Evolutionary conservation across 2,329 filamentous ascomycete genomes (phyloP), one percentile per base, ranked within the genome.

Genomic region (Alternaria consortialis): DNA sequence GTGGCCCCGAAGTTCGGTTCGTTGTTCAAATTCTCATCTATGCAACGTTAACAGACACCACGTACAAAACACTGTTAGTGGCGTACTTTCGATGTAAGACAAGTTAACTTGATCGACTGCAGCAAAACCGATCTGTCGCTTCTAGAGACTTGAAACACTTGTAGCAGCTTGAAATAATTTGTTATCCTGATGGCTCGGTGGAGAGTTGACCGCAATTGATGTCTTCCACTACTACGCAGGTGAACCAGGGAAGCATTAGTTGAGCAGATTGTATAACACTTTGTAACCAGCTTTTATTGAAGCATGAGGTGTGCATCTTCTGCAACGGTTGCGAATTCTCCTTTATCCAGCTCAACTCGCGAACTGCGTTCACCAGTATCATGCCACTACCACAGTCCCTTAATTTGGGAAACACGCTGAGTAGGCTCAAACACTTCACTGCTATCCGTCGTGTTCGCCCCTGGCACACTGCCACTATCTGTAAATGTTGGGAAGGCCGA

Each of bases 341-440:
- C 7, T 17, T 29, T n/a, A 8, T 25, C n/a, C n/a, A 56, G 31
- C n/a, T 15, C 20, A 31, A 29, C 2, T 32, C 23, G 40, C 52
- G 32, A 25, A 29, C 17, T 44, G 31, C 32, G 9, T 37, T 43
- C n/a, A 46, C 23, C 31, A 7, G n/a, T 27, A 17, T 15, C 42
- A 32, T 37, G 9, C n/a, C n/a, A 25, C 62, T 71, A 77, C 75
- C 76, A 77, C 48, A 79, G 57, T 3, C 75, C 76, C 46, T 75
- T 71, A 34, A 79, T 69, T 56, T 94, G 87, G 20, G 90, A 91
- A 31, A 93, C 81, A 56, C 87, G 86, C 74, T 94, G 91, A 2
- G 91, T 94, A 23, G 91, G 91, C 65, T 90, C 88, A 56, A 94
- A 72, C 3, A 84, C 76, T 34, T 78, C 73, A 27, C 65, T 67